A percentile compares a stretch with the other conserved stretches of the same genome.
phyloP scores from a whole-genome alignment of 129 eudicot genomes.

The sunflower (Helianthus annuus) region HanXRQr2.0-SUNRISE NC_035437.2:23376186-23376685 shows the following conservation, averaged over 20 bases:
- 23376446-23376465: too few relatives aligned
- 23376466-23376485: too few relatives aligned
- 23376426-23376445: too few relatives aligned
- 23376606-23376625: too few relatives aligned
- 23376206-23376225: constrained; percentile 19
- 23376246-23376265: constrained; percentile 31
- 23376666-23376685: too few relatives aligned
- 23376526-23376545: neutral
- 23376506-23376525: too few relatives aligned
- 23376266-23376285: neutral
- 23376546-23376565: neutral
- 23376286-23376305: constrained; percentile 21
- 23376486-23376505: too few relatives aligned
- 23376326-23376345: constrained; percentile 20
- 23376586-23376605: too few relatives aligned
- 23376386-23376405: constrained; percentile 27
- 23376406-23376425: neutral
- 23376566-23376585: neutral
- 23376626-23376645: too few relatives aligned
- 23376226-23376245: constrained; percentile 25
- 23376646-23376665: too few relatives aligned
- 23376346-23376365: constrained; percentile 8
- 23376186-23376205: constrained; percentile 26
- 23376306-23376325: constrained; percentile 20
- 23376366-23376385: constrained; percentile 20